Evolutionary conservation across 2,329 filamentous ascomycete genomes (phyloP).

Genomic region (Colletotrichum magnum): DNA sequence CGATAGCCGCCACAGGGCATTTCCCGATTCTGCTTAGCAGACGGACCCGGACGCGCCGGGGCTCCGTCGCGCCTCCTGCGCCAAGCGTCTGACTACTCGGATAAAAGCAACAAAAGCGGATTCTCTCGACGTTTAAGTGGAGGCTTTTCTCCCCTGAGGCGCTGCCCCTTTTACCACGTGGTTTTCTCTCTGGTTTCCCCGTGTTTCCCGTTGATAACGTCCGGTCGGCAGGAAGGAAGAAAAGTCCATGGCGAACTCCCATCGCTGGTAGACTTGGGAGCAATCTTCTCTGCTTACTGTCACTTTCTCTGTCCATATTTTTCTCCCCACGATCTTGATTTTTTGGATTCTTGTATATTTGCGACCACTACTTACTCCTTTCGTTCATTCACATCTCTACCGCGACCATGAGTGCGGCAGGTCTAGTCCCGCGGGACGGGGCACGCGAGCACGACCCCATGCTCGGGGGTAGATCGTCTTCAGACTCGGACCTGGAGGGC

Average conservation of each 20-base stretch:
- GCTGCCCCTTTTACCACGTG: constrained; percentile 38
- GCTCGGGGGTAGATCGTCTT: constrained; percentile 31
- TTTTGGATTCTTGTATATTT: constrained; percentile 18
- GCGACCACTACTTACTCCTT: neutral
- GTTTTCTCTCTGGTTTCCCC: neutral
- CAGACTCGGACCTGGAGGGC: constrained; percentile 34
- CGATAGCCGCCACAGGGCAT: neutral
- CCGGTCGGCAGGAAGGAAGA: neutral
- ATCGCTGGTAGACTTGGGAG: constrained; percentile 16
- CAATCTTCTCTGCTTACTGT: constrained; percentile 6
- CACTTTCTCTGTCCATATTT: constrained; percentile 2
- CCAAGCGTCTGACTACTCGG: constrained; percentile 20
- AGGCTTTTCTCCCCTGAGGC: constrained; percentile 8
- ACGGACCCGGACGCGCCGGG: neutral
- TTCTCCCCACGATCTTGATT: neutral
- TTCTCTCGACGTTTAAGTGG: constrained; percentile 17
- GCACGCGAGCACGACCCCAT: constrained; percentile 35
- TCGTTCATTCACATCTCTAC: neutral
- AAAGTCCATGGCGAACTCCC: constrained; percentile 24
- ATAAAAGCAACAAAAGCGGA: constrained; percentile 33
- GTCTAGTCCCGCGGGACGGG: constrained; percentile 39
- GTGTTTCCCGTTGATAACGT: constrained; percentile 22
- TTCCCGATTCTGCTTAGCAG: neutral
- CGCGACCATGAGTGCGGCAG: constrained; percentile 24
- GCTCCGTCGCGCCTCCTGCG: constrained; percentile 19